Percentiles rank a stretch among this genome's conserved stretches.
Conservation (phyloP, 176 grass and related monocot species). For the Aegilops tauschii region DNA sequence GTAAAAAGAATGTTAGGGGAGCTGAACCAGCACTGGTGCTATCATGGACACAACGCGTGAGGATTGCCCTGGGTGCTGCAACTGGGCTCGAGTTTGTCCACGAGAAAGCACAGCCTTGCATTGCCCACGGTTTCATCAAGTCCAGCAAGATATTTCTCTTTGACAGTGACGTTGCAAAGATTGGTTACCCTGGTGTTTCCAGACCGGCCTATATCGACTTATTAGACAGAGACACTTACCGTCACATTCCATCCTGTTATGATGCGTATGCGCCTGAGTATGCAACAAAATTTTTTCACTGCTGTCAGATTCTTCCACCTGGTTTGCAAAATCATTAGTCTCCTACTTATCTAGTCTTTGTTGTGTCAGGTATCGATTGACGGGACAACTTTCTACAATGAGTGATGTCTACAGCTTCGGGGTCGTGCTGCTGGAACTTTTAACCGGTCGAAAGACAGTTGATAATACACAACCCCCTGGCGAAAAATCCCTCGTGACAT, state of each 20-base stretch:
- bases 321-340: not conserved
- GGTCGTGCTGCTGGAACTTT: slow-evolving; percentile 68
- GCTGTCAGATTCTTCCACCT: not conserved
- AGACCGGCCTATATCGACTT: too few relatives aligned
- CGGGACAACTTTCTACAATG: slow-evolving; percentile 56
- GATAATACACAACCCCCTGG: slow-evolving; percentile 48
- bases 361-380: slow-evolving; percentile 41
- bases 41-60: slow-evolving; percentile 59
- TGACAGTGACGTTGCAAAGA: not conserved
- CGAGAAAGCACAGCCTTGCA: slow-evolving; percentile 53
- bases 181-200: not conserved
- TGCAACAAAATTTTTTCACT: not conserved
- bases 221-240: too few relatives aligned
- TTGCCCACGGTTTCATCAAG: slow-evolving; percentile 68
- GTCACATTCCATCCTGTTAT: too few relatives aligned
- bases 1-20: slow-evolving; percentile 64
- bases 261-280: slow-evolving; percentile 84
- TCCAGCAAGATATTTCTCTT: slow-evolving; percentile 76
- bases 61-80: slow-evolving; percentile 51
- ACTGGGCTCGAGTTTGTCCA: slow-evolving; percentile 71
- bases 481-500: slow-evolving; percentile 59
- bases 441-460: slow-evolving; percentile 59
- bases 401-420: slow-evolving; percentile 80
- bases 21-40: slow-evolving; percentile 50
- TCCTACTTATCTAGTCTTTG: not conserved